phyloP scores from a whole-genome alignment of 2,329 filamentous ascomycete species.

The Conoideocrella luteorostrata region DNA sequence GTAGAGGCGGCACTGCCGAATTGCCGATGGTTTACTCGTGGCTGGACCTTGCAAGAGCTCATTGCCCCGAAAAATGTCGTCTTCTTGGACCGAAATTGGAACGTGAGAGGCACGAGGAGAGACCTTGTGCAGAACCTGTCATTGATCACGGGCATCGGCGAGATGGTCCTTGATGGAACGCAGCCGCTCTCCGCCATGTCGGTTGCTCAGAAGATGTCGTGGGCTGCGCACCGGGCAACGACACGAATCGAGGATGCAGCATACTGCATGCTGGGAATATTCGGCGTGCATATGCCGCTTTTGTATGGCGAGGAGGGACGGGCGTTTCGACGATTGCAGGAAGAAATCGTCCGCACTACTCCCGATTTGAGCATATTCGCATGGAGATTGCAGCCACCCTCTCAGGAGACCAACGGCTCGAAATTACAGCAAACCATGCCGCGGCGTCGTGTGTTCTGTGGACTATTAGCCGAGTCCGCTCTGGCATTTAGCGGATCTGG shows the following conservation, averaged over 20 bases:
- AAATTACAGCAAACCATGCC: not conserved
- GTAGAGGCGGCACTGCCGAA: not conserved
- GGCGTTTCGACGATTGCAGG: conserved; percentile 16
- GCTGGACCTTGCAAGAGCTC: no score
- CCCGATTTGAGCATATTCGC: no score
- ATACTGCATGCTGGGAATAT: conserved; percentile 19
- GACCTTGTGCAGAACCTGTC: not conserved
- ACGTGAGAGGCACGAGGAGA: not conserved
- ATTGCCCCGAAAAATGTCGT: conserved; percentile 6
- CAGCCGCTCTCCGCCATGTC: not conserved
- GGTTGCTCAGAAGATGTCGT: conserved; percentile 18
- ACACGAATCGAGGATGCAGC: conserved; percentile 16
- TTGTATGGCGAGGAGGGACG: conserved; percentile 18
- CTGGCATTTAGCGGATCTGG: not conserved
- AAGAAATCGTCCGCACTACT: no score
- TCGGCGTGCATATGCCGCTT: conserved; percentile 20
- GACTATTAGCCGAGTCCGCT: conserved; percentile 1
- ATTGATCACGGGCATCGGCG: conserved; percentile 9
- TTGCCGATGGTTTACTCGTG: no score
- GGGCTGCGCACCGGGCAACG: conserved; percentile 15
- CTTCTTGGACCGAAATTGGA: conserved; percentile 8
- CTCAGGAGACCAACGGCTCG: not conserved
- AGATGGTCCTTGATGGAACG: conserved; percentile 1
- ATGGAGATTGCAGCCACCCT: no score
- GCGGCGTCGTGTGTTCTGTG: not conserved